A percentile compares a stretch with the other conserved stretches of the same genome.
These are phyloP conservation scores for Thamnidium elegans DNA, from an alignment of 192 early-diverging fungal genomes.

Conservation along the genomic window DNA sequence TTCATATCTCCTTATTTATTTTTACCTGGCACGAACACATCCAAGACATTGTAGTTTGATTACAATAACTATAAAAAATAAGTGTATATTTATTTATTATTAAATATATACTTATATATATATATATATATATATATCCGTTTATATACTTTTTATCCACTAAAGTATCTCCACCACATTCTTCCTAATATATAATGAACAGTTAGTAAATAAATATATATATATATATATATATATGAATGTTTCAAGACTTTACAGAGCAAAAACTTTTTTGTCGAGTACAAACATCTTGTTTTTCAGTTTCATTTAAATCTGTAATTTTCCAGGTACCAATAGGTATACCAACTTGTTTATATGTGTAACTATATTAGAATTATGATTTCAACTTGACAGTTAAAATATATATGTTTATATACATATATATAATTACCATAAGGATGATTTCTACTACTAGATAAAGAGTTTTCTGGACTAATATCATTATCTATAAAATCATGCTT, in stretches of 20 bases:
- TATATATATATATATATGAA: too few relatives aligned
- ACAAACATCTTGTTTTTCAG: not conserved
- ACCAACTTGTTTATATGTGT: not conserved
- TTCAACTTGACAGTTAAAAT: not conserved
- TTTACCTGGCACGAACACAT: constrained; percentile 2
- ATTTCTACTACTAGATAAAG: too few relatives aligned
- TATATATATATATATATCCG: not conserved
- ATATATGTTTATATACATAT: too few relatives aligned
- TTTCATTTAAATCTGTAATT: not conserved
- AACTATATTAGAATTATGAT: not conserved
- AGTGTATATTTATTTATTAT: not conserved
- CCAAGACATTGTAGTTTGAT: constrained; percentile 9
- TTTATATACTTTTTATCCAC: not conserved
- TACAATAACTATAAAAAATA: constrained; percentile 8
- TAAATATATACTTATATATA: not conserved
- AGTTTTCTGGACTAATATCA: too few relatives aligned
- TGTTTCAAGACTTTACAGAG: not conserved
- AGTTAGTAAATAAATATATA: too few relatives aligned
- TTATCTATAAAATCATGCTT: too few relatives aligned
- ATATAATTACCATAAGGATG: not conserved
- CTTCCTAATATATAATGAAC: not conserved
- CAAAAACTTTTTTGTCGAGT: not conserved
- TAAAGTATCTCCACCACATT: not conserved
- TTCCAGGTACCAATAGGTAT: constrained; percentile 3
- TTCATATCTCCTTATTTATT: not conserved